These are phyloP conservation scores for Eimeria tenella DNA, from an alignment of 169 alveolate genomes.

Conservation along the genomic window DNA sequence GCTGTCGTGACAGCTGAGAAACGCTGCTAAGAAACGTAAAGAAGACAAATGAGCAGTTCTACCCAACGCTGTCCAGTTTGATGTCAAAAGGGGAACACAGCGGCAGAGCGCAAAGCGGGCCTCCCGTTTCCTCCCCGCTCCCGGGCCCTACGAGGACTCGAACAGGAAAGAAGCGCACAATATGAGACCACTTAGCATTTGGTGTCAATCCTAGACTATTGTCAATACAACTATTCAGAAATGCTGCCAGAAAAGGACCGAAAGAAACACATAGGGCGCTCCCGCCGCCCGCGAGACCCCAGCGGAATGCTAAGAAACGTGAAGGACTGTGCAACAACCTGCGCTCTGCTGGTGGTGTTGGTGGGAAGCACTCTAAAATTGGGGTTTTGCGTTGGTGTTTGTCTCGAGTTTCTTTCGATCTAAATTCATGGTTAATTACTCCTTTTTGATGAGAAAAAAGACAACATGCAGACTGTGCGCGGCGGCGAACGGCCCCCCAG, in stretches of 20 bases:
- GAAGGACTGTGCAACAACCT: too few relatives aligned
- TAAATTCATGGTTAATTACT: neutral
- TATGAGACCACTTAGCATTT: neutral
- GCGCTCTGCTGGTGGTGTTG: too few relatives aligned
- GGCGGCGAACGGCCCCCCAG: conserved; percentile 20
- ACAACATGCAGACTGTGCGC: neutral
- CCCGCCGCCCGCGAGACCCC: neutral
- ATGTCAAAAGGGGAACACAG: neutral
- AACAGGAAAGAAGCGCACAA: neutral
- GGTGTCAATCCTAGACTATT: neutral
- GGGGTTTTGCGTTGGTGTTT: neutral
- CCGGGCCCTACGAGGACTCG: neutral
- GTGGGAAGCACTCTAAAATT: too few relatives aligned
- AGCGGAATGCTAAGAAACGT: too few relatives aligned
- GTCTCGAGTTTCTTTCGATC: neutral
- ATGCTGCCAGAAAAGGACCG: neutral
- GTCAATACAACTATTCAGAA: neutral
- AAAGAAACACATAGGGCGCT: neutral
- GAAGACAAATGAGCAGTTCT: conserved; percentile 1
- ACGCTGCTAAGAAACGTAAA: neutral
- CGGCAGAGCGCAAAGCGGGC: neutral
- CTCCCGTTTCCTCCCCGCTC: too few relatives aligned
- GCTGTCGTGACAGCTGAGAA: neutral
- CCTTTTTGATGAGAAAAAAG: neutral
- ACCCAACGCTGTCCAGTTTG: neutral